These are phyloP conservation scores for Ophiostoma ulmi DNA, from an alignment of 2,329 filamentous ascomycete species.

Conservation along the genomic window DNA sequence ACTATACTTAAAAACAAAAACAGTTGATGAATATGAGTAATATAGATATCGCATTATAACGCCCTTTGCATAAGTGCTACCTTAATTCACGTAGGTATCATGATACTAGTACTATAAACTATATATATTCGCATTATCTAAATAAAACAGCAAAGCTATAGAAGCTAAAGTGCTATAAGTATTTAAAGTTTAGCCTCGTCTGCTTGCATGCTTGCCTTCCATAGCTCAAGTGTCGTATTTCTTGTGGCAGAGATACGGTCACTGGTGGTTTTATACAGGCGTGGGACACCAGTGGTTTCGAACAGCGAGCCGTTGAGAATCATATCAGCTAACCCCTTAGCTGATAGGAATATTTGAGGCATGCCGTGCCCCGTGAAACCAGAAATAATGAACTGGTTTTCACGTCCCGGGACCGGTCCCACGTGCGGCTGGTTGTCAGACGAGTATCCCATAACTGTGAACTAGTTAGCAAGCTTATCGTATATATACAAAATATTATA, in stretches of 20 bases:
- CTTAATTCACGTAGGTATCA: too few relatives aligned
- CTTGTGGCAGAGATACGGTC: neutral
- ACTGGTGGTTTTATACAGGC: neutral
- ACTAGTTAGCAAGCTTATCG: neutral
- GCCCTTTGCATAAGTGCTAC: too few relatives aligned
- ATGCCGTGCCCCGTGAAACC: neutral
- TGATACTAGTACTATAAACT: too few relatives aligned
- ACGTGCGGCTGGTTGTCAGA: neutral
- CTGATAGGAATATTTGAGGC: neutral
- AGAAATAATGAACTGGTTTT: neutral
- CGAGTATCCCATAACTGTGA: neutral
- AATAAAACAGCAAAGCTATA: too few relatives aligned
- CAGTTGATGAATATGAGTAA: too few relatives aligned
- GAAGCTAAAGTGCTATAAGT: too few relatives aligned
- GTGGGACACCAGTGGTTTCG: neutral
- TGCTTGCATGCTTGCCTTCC: neutral
- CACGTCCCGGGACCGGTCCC: neutral
- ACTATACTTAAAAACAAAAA: too few relatives aligned
- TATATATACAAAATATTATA: neutral
- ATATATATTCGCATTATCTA: too few relatives aligned
- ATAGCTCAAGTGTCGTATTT: neutral
- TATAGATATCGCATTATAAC: too few relatives aligned
- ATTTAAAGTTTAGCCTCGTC: neutral
- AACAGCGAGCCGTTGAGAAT: neutral
- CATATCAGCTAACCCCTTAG: neutral